phyloP scores from a whole-genome alignment of 2,329 filamentous ascomycete genomes.

The Calonectria montana region DNA sequence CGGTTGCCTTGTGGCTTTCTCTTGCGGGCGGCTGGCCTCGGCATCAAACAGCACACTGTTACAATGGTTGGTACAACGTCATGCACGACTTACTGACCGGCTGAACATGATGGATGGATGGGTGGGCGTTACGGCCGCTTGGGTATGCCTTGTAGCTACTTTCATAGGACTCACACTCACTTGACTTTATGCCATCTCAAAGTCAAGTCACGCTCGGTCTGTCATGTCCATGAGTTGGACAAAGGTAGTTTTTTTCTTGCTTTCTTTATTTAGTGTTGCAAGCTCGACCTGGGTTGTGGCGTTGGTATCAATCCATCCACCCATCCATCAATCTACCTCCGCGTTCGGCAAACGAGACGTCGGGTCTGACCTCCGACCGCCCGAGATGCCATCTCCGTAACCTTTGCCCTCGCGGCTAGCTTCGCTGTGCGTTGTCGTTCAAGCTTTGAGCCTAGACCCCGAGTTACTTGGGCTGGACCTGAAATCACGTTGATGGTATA shows the following conservation, averaged over 20 bases:
- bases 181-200: not conserved
- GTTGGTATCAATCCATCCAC: constrained; percentile 15
- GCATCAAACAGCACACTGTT: not conserved
- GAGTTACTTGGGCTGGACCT: constrained; percentile 26
- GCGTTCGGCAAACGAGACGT: constrained; percentile 16
- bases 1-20: constrained; percentile 2
- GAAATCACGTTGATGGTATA: constrained; percentile 27
- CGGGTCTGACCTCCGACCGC: not conserved
- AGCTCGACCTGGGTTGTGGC: constrained; percentile 9
- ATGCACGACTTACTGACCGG: constrained; percentile 15
- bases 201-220: not conserved
- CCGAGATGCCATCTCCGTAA: not conserved
- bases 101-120: constrained; percentile 1
- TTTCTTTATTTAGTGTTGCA: not conserved
- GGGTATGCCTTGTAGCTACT: not conserved
- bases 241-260: not conserved
- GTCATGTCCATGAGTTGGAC: not conserved
- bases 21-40: constrained; percentile 16
- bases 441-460: constrained; percentile 25
- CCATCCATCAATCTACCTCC: constrained; percentile 12
- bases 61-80: constrained; percentile 1
- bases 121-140: not conserved
- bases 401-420: not conserved
- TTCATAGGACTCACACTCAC: not conserved
- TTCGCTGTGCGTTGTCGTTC: not conserved